Evolutionary conservation across 495 filamentous ascomycete species (phyloP).

Genomic region (Delitschia confertaspora): DNA sequence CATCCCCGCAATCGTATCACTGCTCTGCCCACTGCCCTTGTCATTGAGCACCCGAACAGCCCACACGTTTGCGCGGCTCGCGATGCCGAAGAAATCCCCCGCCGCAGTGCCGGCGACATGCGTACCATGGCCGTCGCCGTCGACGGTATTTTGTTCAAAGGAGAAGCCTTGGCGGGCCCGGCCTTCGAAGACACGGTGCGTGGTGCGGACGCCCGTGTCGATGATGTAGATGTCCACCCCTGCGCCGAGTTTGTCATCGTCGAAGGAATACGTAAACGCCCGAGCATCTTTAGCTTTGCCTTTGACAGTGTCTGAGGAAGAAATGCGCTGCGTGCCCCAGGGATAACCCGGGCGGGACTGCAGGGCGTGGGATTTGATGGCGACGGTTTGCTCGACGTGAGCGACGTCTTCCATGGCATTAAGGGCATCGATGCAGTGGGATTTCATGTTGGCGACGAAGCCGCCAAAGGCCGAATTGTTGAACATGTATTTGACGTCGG

Average conservation of each 20-base stretch:
- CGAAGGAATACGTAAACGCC: slow-evolving; percentile 40
- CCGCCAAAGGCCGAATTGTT: slow-evolving; percentile 42
- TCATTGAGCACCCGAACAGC: slow-evolving; percentile 37
- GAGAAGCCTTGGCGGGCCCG: slow-evolving; percentile 37
- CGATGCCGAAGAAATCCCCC: slow-evolving; percentile 34
- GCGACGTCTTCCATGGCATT: slow-evolving; percentile 35
- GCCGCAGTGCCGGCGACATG: slow-evolving; percentile 38
- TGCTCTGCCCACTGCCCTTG: slow-evolving; percentile 30
- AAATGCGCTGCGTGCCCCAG: slow-evolving; percentile 46
- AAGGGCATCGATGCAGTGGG: slow-evolving; percentile 34
- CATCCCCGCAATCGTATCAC: slow-evolving; percentile 35
- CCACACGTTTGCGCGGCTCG: slow-evolving; percentile 36
- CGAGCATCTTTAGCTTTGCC: slow-evolving; percentile 27
- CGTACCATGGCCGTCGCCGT: slow-evolving; percentile 42
- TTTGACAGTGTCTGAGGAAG: too few species aligned
- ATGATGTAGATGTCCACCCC: slow-evolving; percentile 46
- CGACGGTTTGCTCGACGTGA: slow-evolving; percentile 32
- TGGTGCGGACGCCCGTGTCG: slow-evolving; percentile 42
- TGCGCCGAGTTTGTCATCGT: slow-evolving; percentile 31
- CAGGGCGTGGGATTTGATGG: slow-evolving; percentile 5
- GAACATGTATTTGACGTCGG: slow-evolving; percentile 34
- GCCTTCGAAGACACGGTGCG: slow-evolving; percentile 40
- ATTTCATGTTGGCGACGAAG: slow-evolving; percentile 36
- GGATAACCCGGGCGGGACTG: slow-evolving; percentile 31
- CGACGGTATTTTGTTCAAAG: slow-evolving; percentile 29